Evolutionary conservation across 2,329 filamentous ascomycete species (phyloP).

Genomic region (Alternaria sp.): DNA sequence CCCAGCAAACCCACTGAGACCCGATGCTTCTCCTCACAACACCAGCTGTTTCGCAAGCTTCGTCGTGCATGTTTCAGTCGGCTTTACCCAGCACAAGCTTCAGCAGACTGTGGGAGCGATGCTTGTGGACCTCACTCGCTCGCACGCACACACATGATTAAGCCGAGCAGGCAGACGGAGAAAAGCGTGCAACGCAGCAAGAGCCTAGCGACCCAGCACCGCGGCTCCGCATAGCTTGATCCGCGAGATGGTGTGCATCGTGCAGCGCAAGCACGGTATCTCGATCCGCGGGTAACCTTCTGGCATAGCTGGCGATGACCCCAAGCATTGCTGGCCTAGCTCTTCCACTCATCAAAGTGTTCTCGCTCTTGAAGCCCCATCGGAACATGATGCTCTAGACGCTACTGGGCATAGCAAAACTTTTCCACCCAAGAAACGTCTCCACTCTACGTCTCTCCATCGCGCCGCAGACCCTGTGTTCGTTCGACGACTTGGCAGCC

Average conservation of each 20-base stretch:
- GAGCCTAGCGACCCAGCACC: conserved; percentile 5
- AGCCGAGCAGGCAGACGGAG: conserved; percentile 1
- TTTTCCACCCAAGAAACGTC: background rate
- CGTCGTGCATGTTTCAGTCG: background rate
- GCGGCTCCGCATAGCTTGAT: background rate
- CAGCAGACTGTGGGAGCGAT: background rate
- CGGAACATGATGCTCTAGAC: background rate
- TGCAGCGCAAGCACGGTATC: conserved; percentile 14
- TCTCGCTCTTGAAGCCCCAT: background rate
- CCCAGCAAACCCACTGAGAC: background rate
- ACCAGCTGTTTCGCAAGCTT: background rate
- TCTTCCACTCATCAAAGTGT: background rate
- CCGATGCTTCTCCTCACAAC: background rate
- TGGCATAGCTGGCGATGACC: conserved; percentile 14
- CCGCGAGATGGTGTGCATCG: conserved; percentile 1
- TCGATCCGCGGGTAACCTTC: conserved; percentile 15
- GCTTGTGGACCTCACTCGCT: background rate
- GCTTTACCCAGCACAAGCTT: background rate
- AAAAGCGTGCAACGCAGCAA: conserved; percentile 1
- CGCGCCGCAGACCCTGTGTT: conserved; percentile 25
- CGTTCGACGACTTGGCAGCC: conserved; percentile 38
- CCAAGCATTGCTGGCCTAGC: conserved; percentile 1
- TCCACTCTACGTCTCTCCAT: conserved; percentile 2
- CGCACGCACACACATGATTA: background rate
- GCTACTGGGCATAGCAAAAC: background rate